Evolutionary conservation across 257 asterid species (phyloP).

Genomic region (Anisodus tanguticus): DNA sequence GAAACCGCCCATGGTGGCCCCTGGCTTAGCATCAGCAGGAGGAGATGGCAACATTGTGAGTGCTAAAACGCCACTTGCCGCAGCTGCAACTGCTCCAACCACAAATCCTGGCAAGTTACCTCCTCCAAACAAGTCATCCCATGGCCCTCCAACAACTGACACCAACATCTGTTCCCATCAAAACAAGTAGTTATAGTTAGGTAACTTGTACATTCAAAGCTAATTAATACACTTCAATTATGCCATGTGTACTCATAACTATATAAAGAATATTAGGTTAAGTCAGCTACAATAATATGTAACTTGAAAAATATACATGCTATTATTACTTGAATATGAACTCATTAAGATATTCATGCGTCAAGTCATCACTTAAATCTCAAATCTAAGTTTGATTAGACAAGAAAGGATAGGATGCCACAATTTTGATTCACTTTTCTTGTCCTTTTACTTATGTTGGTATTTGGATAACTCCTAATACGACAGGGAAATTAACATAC

Average conservation of each 20-base stretch:
- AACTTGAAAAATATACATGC: too few relatives aligned
- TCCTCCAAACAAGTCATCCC: slow-evolving; percentile 48
- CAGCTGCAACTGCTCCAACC: slow-evolving; percentile 53
- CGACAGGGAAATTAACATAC: neutral
- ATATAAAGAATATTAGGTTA: neutral
- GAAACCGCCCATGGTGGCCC: slow-evolving; percentile 25
- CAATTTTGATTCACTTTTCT: neutral
- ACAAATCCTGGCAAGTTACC: slow-evolving; percentile 58
- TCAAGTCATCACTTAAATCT: neutral
- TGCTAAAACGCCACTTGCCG: slow-evolving; percentile 45
- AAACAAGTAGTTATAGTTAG: slow-evolving; percentile 16
- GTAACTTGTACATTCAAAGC: neutral
- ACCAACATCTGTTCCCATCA: slow-evolving; percentile 44
- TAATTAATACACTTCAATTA: neutral
- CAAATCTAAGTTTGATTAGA: neutral
- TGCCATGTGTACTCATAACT: neutral
- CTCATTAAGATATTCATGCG: neutral
- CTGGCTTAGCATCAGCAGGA: slow-evolving; percentile 29
- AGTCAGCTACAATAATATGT: neutral
- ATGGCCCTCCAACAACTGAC: slow-evolving; percentile 52
- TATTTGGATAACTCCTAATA: neutral
- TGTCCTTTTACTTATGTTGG: neutral
- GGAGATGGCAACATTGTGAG: slow-evolving; percentile 32
- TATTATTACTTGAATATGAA: neutral
- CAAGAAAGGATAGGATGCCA: neutral